phyloP scores from a whole-genome alignment of 352 stramenopile genomes.

The Phytophthora gonapodyides region DNA sequence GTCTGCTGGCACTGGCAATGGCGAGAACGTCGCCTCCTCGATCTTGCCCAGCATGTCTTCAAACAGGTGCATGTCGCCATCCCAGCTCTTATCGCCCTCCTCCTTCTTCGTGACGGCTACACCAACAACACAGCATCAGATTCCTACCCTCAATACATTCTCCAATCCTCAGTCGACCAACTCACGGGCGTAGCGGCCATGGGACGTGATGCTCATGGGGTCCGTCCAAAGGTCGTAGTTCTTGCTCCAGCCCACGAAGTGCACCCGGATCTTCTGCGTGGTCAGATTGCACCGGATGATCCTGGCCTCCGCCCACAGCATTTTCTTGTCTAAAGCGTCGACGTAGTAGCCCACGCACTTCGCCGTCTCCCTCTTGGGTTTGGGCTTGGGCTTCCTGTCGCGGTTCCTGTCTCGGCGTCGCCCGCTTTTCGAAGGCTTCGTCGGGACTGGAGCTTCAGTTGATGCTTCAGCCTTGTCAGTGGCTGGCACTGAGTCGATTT shows the following conservation, averaged over 20 bases:
- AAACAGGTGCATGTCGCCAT: constrained; percentile 62
- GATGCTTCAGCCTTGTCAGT: background rate
- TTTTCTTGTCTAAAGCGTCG: constrained; percentile 76
- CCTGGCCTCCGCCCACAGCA: constrained; percentile 68
- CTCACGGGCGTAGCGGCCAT: constrained; percentile 60
- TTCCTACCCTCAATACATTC: background rate
- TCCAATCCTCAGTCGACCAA: constrained; percentile 5
- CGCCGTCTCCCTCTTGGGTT: constrained; percentile 36
- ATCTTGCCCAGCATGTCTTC: constrained; percentile 47
- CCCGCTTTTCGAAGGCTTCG: constrained; percentile 15
- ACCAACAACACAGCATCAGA: constrained; percentile 12
- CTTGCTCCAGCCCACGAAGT: constrained; percentile 72
- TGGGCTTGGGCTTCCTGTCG: constrained; percentile 29
- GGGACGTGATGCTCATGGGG: constrained; percentile 58
- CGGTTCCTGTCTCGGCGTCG: constrained; percentile 30
- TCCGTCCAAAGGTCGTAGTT: constrained; percentile 80
- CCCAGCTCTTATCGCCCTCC: constrained; percentile 45
- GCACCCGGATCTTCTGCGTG: constrained; percentile 70
- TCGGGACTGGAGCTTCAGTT: constrained; percentile 5
- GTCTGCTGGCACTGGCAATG: constrained; percentile 21
- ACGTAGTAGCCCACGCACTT: constrained; percentile 68
- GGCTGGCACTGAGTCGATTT: constrained; percentile 5
- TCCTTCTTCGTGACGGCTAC: constrained; percentile 34
- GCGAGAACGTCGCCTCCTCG: constrained; percentile 22
- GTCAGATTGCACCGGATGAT: constrained; percentile 68